These are phyloP conservation scores for Magnolia officinalis DNA, from an alignment of 164 flowering plant genomes.

Conservation along the genomic window DNA sequence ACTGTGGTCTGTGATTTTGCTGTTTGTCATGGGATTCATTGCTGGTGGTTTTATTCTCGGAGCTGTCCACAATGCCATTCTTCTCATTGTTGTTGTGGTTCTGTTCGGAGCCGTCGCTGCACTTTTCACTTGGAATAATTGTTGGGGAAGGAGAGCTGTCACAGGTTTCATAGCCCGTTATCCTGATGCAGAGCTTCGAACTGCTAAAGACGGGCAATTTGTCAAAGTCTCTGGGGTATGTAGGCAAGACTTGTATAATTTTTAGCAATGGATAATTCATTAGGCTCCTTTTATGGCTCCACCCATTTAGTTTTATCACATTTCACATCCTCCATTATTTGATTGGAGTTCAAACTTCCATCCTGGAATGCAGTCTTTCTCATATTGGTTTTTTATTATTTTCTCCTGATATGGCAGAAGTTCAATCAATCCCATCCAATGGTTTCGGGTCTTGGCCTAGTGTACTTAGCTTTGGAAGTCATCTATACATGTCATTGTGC, in stretches of 20 bases:
- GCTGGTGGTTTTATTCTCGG: conserved; percentile 95
- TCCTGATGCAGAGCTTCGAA: conserved; percentile 94
- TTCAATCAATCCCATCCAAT: not conserved
- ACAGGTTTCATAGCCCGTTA: conserved; percentile 67
- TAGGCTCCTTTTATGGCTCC: not conserved
- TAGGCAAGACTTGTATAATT: conserved; percentile 6
- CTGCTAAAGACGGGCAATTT: conserved; percentile 89
- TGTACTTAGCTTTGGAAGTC: too few relatives aligned
- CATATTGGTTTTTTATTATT: too few relatives aligned
- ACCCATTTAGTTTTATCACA: not conserved
- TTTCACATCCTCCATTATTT: not conserved
- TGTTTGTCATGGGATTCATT: conserved; percentile 88
- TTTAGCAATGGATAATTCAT: not conserved
- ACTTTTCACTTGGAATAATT: conserved; percentile 73
- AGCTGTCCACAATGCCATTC: conserved; percentile 89
- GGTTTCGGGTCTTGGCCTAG: not conserved
- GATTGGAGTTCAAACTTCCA: not conserved
- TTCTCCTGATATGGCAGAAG: not conserved
- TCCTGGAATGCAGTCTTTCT: not conserved
- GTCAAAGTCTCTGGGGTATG: conserved; percentile 99
- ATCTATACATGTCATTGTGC: too few relatives aligned
- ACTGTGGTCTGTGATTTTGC: conserved; percentile 65
- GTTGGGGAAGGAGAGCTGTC: conserved; percentile 79
- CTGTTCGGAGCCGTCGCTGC: conserved; percentile 70
- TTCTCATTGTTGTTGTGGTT: conserved; percentile 73